Evolutionary conservation across 495 filamentous ascomycete genomes (phyloP), one percentile per base, ranked within the genome.

Genomic region (Lophiotrema nucula): DNA sequence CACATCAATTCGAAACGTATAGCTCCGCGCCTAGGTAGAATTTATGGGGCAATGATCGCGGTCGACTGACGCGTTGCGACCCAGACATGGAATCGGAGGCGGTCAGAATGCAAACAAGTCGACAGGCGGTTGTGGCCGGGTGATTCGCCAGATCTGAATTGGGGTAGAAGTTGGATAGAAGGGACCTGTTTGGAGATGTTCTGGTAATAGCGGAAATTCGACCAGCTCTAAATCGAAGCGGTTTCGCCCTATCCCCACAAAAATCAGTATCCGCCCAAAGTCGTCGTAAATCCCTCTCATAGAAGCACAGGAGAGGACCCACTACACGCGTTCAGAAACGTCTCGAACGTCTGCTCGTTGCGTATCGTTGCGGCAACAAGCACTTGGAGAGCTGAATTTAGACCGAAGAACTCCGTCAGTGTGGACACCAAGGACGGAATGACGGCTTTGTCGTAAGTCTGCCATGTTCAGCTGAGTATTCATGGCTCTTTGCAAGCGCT

Each of bases 371-470:
- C 82, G 0, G 83, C 73, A 41, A 87, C 79, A 21, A 89, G 65
- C 26, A 83, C 80, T 41, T 75, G 61, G 15, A 81, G 50, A 0
- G 66, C 38, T 18, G 74, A 68, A 42, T 81, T 77, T 27, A 74
- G 72, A 22, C 76, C 69, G 57, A 88, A 82, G 3, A 86, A 73
- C 48, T 78, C 71, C 3, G 69, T 63, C 23, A 88, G 62, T 15
- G 84, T 85, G 0, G 74, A 73, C 6, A 86, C 65, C 15, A 89
- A 74, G 3, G 75, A 72, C 0, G 84, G 80, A 24, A 87, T 76
- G 11, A 79, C 68, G 27, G 77, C 71, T 18, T 71, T 69, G 65
- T 89, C 86, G 68, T 89, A 89, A n/a, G 80, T 85, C 85, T 88
- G 58, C 37, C 38, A 23, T 1, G 15, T 35, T 49, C 18, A 18